Evolutionary conservation across 129 eudicot genomes (phyloP), one percentile per base, ranked within the genome.

Genomic region (Flaveria brownii): DNA sequence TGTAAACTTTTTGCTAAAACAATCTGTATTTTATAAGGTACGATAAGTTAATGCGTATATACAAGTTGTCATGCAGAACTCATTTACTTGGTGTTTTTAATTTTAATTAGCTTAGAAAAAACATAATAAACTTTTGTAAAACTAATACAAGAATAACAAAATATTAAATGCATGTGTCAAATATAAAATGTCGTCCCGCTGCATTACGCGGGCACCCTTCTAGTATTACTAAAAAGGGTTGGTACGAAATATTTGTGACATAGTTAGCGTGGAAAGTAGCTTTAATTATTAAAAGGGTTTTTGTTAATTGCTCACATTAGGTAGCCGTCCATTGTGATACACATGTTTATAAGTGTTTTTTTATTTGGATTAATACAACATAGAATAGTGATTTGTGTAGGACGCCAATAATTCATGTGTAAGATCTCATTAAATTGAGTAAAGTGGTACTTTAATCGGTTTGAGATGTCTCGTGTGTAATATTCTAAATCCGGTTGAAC

Each of bases 251-350:
- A 23, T 60, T 4, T 60, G 67, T 60, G 39, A 25, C 2, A 26
- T 25, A 10, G 41, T 60, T 60, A n/a, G 39, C 2, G 16, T 13
- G 33, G 28, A 23, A 36, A 52, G 28, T 68, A 42, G 57, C 62
- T 18, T 56, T 56, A 56, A 17, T 8, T 56, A 18, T 25, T 51
- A 9, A 57, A 22, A 60, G 14, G 54, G 66, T 2, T 20, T 43
- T 14, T 23, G 11, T 43, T 43, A 23, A n/a, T 25, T 54, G 43
- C 26, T 26, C 9, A 41, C 68, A 70, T 56, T 62, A 57, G 26
- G 46, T 25, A 42, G 52, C 81, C 70, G 60, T 59, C 70, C 70
- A 56, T 26, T 70, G 69, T 56, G 82, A 78, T 77, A 36, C 36
- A 46, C 70, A 46, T 77, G 76, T 54, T 54, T 55, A 51, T 33